Conservation (phyloP, 345 rosid genomes). For the Excoecaria cochinchinensis region DNA sequence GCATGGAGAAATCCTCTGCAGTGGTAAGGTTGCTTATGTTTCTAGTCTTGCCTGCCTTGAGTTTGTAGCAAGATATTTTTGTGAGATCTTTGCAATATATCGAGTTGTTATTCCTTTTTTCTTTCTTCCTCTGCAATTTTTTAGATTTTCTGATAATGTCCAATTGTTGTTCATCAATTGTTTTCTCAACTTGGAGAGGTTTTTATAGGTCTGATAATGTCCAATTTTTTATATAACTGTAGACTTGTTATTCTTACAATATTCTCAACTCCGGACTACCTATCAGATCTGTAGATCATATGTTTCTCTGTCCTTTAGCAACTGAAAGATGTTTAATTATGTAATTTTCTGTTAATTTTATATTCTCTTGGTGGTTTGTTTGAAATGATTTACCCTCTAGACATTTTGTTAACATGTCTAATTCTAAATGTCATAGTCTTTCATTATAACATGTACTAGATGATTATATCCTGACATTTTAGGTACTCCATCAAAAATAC, state of each 20-base stretch:
- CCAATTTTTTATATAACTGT: not conserved
- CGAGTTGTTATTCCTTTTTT: too few species aligned
- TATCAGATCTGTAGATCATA: not conserved
- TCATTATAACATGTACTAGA: not conserved
- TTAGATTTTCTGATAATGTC: too few species aligned
- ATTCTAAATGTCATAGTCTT: not conserved
- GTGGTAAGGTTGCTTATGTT: constrained; percentile 48
- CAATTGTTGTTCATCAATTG: not conserved
- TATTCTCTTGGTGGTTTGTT: not conserved
- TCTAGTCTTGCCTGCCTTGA: constrained; percentile 6
- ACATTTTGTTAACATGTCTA: not conserved
- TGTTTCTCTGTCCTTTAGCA: not conserved
- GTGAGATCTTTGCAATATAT: too few species aligned
- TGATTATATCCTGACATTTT: not conserved
- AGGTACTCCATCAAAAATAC: not conserved
- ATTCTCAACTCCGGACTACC: not conserved
- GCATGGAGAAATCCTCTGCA: constrained; percentile 58
- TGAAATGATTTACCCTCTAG: not conserved
- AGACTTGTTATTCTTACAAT: constrained; percentile 1
- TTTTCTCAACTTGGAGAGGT: not conserved
- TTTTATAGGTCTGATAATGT: too few species aligned
- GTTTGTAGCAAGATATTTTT: not conserved
- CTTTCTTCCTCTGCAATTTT: too few species aligned
- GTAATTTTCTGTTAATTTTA: not conserved
- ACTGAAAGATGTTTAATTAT: not conserved